phyloP scores from a whole-genome alignment of 1,284 basidiomycete genomes.

The Ustilago nuda region DNA sequence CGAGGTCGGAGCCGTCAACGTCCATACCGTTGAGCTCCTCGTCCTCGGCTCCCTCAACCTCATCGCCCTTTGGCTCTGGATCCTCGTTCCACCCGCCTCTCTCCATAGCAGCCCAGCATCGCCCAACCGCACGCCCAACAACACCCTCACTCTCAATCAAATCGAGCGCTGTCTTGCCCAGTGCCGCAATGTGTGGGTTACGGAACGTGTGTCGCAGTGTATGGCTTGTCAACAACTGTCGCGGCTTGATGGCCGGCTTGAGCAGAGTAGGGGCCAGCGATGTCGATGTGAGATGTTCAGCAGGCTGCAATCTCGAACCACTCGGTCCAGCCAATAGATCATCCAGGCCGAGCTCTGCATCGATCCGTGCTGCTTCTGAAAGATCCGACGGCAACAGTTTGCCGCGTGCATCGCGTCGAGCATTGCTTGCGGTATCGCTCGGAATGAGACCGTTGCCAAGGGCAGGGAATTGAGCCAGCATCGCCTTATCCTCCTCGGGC shows the following conservation, averaged over 20 bases:
- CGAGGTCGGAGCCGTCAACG: conserved; percentile 25
- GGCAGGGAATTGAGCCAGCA: conserved; percentile 41
- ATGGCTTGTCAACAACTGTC: conserved; percentile 61
- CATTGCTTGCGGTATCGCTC: conserved; percentile 23
- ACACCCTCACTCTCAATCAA: conserved; percentile 65
- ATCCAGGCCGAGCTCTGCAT: conserved; percentile 48
- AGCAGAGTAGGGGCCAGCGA: conserved; percentile 65
- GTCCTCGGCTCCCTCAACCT: conserved; percentile 6
- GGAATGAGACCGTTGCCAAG: conserved; percentile 37
- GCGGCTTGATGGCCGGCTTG: conserved; percentile 62
- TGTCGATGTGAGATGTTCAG: conserved; percentile 55
- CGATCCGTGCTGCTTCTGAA: conserved; percentile 47
- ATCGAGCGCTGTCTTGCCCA: conserved; percentile 67
- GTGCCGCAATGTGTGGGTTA: conserved; percentile 66
- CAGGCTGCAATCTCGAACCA: conserved; percentile 20
- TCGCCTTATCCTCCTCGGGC: conserved; percentile 48
- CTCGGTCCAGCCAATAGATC: conserved; percentile 14
- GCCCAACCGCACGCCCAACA: conserved; percentile 61
- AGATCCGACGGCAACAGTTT: conserved; percentile 41
- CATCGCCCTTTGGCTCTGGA: conserved; percentile 40
- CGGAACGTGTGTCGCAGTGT: conserved; percentile 66
- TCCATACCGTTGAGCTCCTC: conserved; percentile 40
- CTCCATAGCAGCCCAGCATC: conserved; percentile 66
- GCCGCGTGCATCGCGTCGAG: conserved; percentile 31
- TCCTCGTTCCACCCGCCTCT: conserved; percentile 51